Evolutionary conservation across 1,139 yeast species (phyloP), one percentile per base, ranked within the genome.

Genomic region (Geotrichum carabidarum): DNA sequence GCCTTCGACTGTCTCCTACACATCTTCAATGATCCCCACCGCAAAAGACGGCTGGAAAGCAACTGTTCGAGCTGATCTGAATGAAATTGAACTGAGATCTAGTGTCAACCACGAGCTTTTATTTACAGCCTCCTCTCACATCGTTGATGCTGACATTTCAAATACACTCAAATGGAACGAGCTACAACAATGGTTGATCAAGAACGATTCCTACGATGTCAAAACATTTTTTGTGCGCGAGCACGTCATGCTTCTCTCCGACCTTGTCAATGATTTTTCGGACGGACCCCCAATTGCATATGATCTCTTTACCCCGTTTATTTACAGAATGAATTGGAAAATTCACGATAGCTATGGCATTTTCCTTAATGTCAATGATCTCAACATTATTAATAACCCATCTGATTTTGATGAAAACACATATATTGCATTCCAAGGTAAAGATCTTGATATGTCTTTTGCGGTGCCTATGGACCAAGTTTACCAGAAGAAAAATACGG

Each of bases 81-180:
- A 70, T 0, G 71, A 75, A 15, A 82, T 87, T 0, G 95, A 86
- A 63, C 68, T 90, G 3, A 73, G 93, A 51, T 77, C 97, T 0
- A 86, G 96, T 53, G 94, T 93, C 1, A 93, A 91, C 62, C 98
- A 93, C 68, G 96, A 89, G 62, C 73, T 89, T 15, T 70, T 90
- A 11, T 79, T 86, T 59, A 72, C 78, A 12, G 88, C 95, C 0
- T 79, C 80, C 42, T 71, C 74, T 8, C 93, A 87, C 64, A 69
- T 68, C 0, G 57, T 89, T 3, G 70, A 74, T 22, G 82, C 85
- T 1, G 78, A 78, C 38, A 73, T 86, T 34, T 82, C 85, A 0
- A 82, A 79, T 58, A 97, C 98, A 0, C 70, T 87, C 41, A 71
- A 78, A 56, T 91, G 97, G 96, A 88, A 91, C 67, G 93, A 88